Conservation (phyloP, 2,329 filamentous ascomycete genomes). For the Didymella sp. region DNA sequence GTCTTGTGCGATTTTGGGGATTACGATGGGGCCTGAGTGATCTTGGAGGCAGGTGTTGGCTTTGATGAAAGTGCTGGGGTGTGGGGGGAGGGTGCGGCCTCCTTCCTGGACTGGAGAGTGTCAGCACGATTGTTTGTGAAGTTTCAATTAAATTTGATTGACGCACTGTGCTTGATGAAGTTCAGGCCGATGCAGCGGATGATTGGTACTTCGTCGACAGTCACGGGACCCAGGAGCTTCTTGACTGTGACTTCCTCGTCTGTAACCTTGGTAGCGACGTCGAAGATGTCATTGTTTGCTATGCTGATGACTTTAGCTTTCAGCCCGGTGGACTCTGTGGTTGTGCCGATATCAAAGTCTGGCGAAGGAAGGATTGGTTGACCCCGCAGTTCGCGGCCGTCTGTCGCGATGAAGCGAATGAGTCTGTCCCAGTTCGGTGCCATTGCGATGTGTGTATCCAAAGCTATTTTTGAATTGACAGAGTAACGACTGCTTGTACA, state of each 20-base stretch:
- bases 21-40: conserved; percentile 52
- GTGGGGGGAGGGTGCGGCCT: conserved; percentile 58
- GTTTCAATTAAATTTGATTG: background rate
- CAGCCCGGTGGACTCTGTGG: conserved; percentile 57
- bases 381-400: conserved; percentile 59
- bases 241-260: conserved; percentile 63
- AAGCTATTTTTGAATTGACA: background rate
- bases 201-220: conserved; percentile 60
- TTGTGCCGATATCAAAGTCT: conserved; percentile 59
- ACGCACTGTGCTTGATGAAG: conserved; percentile 63
- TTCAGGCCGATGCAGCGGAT: conserved; percentile 67
- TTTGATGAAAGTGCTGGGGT: conserved; percentile 61
- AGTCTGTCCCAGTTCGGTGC: conserved; percentile 58
- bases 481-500: background rate
- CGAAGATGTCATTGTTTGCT: conserved; percentile 58
- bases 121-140: background rate
- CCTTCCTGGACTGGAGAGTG: conserved; percentile 58
- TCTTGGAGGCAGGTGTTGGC: conserved; percentile 51
- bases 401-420: conserved; percentile 62
- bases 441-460: conserved; percentile 19
- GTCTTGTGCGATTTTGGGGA: conserved; percentile 60
- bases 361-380: conserved; percentile 58
- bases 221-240: conserved; percentile 61
- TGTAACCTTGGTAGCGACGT: conserved; percentile 59
- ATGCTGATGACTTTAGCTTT: conserved; percentile 60